Conservation (phyloP, 2,329 filamentous ascomycete genomes). For the Claviceps pusilla region DNA sequence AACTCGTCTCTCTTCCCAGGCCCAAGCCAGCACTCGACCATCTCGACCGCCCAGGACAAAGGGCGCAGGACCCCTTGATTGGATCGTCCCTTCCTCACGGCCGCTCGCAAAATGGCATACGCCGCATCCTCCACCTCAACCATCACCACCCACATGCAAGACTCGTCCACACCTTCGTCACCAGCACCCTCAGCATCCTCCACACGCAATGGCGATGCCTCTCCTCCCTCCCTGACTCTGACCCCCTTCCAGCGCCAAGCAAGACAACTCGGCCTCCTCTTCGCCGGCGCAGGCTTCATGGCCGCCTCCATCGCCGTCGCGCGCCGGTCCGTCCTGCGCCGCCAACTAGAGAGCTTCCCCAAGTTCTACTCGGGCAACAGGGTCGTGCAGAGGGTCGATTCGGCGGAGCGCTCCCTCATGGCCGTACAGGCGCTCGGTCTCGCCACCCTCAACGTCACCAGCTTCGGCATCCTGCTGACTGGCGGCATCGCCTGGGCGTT, state of each 20-base stretch:
- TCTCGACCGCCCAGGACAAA: too few relatives aligned
- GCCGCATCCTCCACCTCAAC: slow-evolving; percentile 1
- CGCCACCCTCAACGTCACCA: slow-evolving; percentile 73
- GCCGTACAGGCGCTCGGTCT: slow-evolving; percentile 72
- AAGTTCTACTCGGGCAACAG: slow-evolving; percentile 55
- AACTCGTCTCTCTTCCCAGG: background rate
- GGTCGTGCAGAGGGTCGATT: slow-evolving; percentile 12
- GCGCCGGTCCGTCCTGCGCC: slow-evolving; percentile 51
- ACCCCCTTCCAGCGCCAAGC: slow-evolving; percentile 24
- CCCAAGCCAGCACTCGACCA: too few relatives aligned
- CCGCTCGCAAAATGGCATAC: background rate
- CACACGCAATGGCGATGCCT: slow-evolving; percentile 7
- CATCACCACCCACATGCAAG: slow-evolving; percentile 2
- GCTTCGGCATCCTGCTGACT: slow-evolving; percentile 56
- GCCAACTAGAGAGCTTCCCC: slow-evolving; percentile 46
- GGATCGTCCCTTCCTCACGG: background rate
- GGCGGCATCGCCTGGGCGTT: slow-evolving; percentile 65
- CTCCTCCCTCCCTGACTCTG: slow-evolving; percentile 23
- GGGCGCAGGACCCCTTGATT: background rate
- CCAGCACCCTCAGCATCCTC: slow-evolving; percentile 2
- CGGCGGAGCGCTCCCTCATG: slow-evolving; percentile 35
- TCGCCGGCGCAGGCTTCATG: slow-evolving; percentile 63
- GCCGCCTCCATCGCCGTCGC: slow-evolving; percentile 56
- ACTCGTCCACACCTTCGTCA: slow-evolving; percentile 2
- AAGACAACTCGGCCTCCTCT: slow-evolving; percentile 54